phyloP scores from a whole-genome alignment of 352 stramenopile species.

The Pythium graminicola region DNA sequence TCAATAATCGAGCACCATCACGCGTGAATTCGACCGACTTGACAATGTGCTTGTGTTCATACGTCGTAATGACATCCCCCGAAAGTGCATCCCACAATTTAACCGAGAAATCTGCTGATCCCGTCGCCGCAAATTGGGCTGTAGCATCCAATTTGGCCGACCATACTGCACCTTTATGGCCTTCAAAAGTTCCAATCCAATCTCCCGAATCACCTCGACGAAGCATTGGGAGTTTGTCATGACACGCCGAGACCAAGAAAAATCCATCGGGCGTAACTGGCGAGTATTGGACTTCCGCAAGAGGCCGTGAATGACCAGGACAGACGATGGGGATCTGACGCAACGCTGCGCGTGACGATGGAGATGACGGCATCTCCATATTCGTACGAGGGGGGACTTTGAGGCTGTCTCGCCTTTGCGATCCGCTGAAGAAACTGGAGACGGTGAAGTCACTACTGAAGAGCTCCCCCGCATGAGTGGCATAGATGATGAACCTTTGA shows the following conservation, averaged over 20 bases:
- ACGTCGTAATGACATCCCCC: conserved; percentile 88
- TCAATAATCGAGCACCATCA: conserved; percentile 83
- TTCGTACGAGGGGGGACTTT: no score
- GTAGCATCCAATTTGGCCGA: conserved; percentile 85
- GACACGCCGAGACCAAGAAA: conserved; percentile 78
- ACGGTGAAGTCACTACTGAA: conserved; percentile 13
- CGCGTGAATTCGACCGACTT: conserved; percentile 93
- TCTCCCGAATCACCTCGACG: conserved; percentile 73
- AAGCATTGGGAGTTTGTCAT: conserved; percentile 88
- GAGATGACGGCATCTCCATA: conserved; percentile 32
- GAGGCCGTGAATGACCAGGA: conserved; percentile 72
- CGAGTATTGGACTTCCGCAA: conserved; percentile 76
- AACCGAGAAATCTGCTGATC: conserved; percentile 92
- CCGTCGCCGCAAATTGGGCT: conserved; percentile 83
- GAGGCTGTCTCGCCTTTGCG: conserved; percentile 17
- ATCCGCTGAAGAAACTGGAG: conserved; percentile 12
- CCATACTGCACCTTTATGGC: conserved; percentile 95
- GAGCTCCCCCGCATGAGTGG: conserved; percentile 16
- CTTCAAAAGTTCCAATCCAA: conserved; percentile 97
- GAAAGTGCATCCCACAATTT: conserved; percentile 97
- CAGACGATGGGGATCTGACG: conserved; percentile 86
- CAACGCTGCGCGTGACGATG: conserved; percentile 35
- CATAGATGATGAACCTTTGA: not conserved
- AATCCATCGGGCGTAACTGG: conserved; percentile 37
- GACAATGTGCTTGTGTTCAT: conserved; percentile 96